These are phyloP conservation scores for Solanum hybrid DNA, from an alignment of 305 asterid species.

Conservation along the genomic window DNA sequence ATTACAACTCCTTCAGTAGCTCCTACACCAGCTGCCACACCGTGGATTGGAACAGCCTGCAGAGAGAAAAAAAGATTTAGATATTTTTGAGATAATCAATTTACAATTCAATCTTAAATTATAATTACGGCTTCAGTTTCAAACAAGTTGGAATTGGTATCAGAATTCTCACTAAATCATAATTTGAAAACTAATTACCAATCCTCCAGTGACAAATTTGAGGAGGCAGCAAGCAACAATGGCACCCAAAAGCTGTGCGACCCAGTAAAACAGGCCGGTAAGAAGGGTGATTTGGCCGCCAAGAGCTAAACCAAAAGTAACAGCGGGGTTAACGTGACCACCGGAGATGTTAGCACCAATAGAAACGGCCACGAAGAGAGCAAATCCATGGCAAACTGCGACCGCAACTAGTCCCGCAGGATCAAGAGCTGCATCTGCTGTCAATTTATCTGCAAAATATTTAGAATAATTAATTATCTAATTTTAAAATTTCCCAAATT, in stretches of 20 bases:
- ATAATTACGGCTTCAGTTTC: not conserved
- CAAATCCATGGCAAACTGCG: slow-evolving; percentile 65
- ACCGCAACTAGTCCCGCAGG: slow-evolving; percentile 72
- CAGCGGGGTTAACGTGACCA: slow-evolving; percentile 90
- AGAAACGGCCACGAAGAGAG: slow-evolving; percentile 72
- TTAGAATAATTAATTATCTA: not conserved
- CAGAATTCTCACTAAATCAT: not conserved
- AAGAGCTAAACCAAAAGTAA: slow-evolving; percentile 71
- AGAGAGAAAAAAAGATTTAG: not conserved
- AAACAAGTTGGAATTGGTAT: not conserved
- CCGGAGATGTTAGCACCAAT: slow-evolving; percentile 87
- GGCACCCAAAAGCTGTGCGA: slow-evolving; percentile 75
- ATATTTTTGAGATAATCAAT: not conserved
- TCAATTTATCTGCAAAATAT: slow-evolving; percentile 40
- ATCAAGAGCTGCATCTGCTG: slow-evolving; percentile 60
- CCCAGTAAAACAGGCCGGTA: slow-evolving; percentile 72
- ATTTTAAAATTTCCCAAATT: not conserved
- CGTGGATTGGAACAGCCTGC: slow-evolving; percentile 51
- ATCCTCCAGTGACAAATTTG: slow-evolving; percentile 59
- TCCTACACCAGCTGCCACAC: slow-evolving; percentile 51
- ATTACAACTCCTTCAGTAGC: slow-evolving; percentile 52
- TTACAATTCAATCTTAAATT: not conserved
- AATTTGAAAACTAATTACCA: slow-evolving; percentile 25
- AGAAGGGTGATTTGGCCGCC: slow-evolving; percentile 81
- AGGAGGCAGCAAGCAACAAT: slow-evolving; percentile 50